Percentiles rank a stretch among this genome's conserved stretches.
These are phyloP conservation scores for Royoungia palumana DNA, from an alignment of 768 basidiomycete genomes.

Conservation along the genomic window DNA sequence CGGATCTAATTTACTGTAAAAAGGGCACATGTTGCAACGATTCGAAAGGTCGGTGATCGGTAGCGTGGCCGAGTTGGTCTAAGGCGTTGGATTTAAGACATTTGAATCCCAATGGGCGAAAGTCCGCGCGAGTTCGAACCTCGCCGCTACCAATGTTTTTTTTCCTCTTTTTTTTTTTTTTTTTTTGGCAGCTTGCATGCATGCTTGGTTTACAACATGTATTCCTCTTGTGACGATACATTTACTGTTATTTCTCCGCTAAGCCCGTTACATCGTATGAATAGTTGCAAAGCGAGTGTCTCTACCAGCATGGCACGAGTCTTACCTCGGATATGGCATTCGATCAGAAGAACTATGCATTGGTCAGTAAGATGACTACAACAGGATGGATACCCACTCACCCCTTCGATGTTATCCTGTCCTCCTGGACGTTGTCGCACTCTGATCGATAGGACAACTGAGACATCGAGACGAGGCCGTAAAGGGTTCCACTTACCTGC, in stretches of 20 bases:
- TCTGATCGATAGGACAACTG: conserved; percentile 30
- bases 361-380: not conserved
- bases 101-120: conserved; percentile 79
- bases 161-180: conserved; percentile 16
- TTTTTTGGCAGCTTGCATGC: conserved; percentile 4
- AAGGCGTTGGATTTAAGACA: conserved; percentile 87
- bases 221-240: not conserved
- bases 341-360: conserved; percentile 28
- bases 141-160: conserved; percentile 65
- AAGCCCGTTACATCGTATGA: not conserved
- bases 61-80: conserved; percentile 87
- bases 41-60: conserved; percentile 25
- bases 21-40: not conserved
- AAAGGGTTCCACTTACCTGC: conserved; percentile 43
- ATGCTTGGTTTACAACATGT: not conserved
- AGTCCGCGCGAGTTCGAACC: conserved; percentile 90
- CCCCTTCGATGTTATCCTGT: conserved; percentile 51
- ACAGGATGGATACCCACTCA: conserved; percentile 21
- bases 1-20: too few relatives aligned
- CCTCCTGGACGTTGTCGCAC: conserved; percentile 71
- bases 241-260: not conserved
- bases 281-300: not conserved
- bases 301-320: not conserved
- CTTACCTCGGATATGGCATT: not conserved
- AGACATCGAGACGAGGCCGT: not conserved